Evolutionary conservation across 2,329 filamentous ascomycete genomes (phyloP).

Genomic region (Clonostachys chloroleuca): DNA sequence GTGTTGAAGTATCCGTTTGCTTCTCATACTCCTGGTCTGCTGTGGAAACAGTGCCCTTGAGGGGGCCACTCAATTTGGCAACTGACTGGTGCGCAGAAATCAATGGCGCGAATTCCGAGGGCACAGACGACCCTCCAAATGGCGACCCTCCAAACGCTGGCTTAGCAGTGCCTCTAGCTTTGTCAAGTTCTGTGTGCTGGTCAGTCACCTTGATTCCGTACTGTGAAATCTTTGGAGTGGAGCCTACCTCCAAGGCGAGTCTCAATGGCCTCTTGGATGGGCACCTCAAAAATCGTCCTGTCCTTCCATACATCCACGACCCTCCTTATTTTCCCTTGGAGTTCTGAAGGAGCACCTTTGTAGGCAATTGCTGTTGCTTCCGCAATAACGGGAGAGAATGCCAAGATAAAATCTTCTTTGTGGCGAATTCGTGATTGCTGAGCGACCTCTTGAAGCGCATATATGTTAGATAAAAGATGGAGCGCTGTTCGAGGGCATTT

Average conservation of each 20-base stretch:
- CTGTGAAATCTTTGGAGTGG: neutral
- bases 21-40: slow-evolving; percentile 84
- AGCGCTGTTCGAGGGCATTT: neutral
- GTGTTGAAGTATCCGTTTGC: slow-evolving; percentile 65
- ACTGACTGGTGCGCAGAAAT: slow-evolving; percentile 69
- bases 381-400: slow-evolving; percentile 87
- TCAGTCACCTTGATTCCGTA: slow-evolving; percentile 8
- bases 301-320: slow-evolving; percentile 95
- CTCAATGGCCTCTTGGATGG: slow-evolving; percentile 80
- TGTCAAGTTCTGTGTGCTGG: slow-evolving; percentile 53
- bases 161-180: slow-evolving; percentile 48
- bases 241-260: slow-evolving; percentile 68
- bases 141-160: slow-evolving; percentile 51
- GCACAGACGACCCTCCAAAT: slow-evolving; percentile 63
- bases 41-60: slow-evolving; percentile 61
- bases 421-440: slow-evolving; percentile 92
- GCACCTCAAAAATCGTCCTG: slow-evolving; percentile 74
- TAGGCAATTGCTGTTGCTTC: slow-evolving; percentile 91
- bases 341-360: slow-evolving; percentile 79
- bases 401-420: slow-evolving; percentile 88
- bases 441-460: slow-evolving; percentile 61
- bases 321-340: slow-evolving; percentile 81
- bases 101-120: slow-evolving; percentile 73
- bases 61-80: slow-evolving; percentile 65
- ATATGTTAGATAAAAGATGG: slow-evolving; percentile 24